These are phyloP conservation scores for Aspergillus baeticus DNA, from an alignment of 495 filamentous ascomycete species.

Conservation along the genomic window DNA sequence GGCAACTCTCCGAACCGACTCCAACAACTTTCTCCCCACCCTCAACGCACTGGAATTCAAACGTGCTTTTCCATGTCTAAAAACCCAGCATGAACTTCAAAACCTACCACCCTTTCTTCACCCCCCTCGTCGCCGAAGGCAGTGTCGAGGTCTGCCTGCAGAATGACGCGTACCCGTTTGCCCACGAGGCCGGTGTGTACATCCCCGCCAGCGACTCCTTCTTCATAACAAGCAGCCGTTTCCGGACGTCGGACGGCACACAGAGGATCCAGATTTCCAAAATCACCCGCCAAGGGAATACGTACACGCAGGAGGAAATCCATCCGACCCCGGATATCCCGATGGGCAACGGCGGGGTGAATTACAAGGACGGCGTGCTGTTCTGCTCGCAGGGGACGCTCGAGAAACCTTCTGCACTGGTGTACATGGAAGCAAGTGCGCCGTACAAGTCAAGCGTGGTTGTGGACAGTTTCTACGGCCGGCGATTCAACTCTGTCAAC, in stretches of 20 bases:
- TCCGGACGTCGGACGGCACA: slow-evolving; percentile 6
- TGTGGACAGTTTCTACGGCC: slow-evolving; percentile 51
- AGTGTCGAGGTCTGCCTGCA: slow-evolving; percentile 29
- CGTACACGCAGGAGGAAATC: slow-evolving; percentile 22
- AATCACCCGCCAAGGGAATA: slow-evolving; percentile 22
- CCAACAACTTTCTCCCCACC: no score
- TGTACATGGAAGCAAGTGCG: slow-evolving; percentile 35
- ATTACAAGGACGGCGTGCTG: slow-evolving; percentile 39
- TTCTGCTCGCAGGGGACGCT: slow-evolving; percentile 55
- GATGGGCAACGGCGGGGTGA: slow-evolving; percentile 56
- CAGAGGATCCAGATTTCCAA: slow-evolving; percentile 35
- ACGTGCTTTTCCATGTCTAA: no score
- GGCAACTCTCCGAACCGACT: no score
- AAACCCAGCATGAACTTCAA: neutral
- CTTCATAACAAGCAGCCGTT: slow-evolving; percentile 57
- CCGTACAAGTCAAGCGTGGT: slow-evolving; percentile 23
- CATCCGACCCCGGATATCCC: slow-evolving; percentile 39
- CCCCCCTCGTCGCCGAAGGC: slow-evolving; percentile 28
- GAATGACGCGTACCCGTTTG: slow-evolving; percentile 41
- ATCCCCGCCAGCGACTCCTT: slow-evolving; percentile 38
- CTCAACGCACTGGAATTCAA: no score
- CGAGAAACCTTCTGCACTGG: slow-evolving; percentile 50
- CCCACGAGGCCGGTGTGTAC: slow-evolving; percentile 63
- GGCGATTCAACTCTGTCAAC: slow-evolving; percentile 62
- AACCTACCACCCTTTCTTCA: neutral